phyloP scores from a whole-genome alignment of 306 rosid genomes.

The Sphenostylis stenocarpa region DNA sequence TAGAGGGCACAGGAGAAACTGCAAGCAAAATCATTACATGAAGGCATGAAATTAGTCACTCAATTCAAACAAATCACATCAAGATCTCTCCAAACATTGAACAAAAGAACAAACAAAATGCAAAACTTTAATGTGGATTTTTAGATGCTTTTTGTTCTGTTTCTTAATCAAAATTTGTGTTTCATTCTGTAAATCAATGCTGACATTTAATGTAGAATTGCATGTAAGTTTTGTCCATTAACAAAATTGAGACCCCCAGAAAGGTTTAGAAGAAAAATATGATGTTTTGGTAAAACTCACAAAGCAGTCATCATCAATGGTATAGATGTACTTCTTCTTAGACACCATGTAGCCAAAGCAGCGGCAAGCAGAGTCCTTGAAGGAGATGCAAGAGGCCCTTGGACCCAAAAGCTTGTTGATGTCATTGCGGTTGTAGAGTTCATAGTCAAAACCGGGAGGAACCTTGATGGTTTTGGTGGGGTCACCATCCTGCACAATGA shows the following conservation, averaged over 20 bases:
- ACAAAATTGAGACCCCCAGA: background rate
- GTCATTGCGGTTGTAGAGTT: slow-evolving; percentile 77
- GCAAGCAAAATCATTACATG: background rate
- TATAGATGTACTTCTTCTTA: slow-evolving; percentile 86
- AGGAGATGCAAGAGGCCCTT: slow-evolving; percentile 73
- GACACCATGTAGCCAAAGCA: slow-evolving; percentile 97
- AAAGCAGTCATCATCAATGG: slow-evolving; percentile 92
- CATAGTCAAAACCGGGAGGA: slow-evolving; percentile 85
- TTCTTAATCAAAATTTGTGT: background rate
- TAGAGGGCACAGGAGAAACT: background rate
- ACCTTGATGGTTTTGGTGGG: slow-evolving; percentile 76
- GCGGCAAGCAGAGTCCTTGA: slow-evolving; percentile 93
- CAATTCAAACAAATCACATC: background rate
- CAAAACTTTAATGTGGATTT: background rate
- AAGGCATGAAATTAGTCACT: background rate
- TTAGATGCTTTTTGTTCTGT: background rate
- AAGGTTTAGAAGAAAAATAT: background rate
- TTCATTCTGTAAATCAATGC: background rate
- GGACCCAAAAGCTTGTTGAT: slow-evolving; percentile 84
- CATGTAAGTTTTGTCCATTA: background rate
- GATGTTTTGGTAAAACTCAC: slow-evolving; percentile 40
- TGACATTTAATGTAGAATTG: background rate
- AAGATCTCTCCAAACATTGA: slow-evolving; percentile 3
- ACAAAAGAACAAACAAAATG: background rate
- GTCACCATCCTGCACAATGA: slow-evolving; percentile 91